A percentile compares a stretch with the other conserved stretches of the same genome.
Conservation (phyloP, 2,329 filamentous ascomycete genomes). For the Zymoseptoria crescenta region DNA sequence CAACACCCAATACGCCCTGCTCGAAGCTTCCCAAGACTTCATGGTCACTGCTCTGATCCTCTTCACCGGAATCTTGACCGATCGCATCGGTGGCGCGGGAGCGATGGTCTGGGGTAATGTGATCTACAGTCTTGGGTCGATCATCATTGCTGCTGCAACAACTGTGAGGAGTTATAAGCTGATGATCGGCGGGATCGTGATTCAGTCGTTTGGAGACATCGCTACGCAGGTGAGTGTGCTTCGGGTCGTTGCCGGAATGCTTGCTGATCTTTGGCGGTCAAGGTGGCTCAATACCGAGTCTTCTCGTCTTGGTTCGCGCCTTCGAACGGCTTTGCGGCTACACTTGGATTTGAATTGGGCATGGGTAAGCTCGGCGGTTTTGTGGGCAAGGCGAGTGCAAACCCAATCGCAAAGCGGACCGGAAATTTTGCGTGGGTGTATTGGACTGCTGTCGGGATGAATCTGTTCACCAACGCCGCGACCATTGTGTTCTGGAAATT, state of each 20-base stretch:
- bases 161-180: conserved; percentile 50
- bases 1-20: conserved; percentile 52
- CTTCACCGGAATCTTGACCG: conserved; percentile 48
- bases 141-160: conserved; percentile 52
- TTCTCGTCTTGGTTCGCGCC: conserved; percentile 59
- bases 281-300: conserved; percentile 55
- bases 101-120: conserved; percentile 55
- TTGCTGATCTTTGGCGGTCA: not conserved
- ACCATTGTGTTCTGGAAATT: conserved; percentile 51
- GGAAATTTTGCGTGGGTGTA: conserved; percentile 56
- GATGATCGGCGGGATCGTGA: conserved; percentile 51
- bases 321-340: conserved; percentile 54
- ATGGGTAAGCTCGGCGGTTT: conserved; percentile 56
- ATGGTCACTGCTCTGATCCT: conserved; percentile 53
- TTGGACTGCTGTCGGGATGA: conserved; percentile 57
- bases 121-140: conserved; percentile 51
- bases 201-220: conserved; percentile 54
- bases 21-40: conserved; percentile 55
- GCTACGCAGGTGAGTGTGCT: conserved; percentile 43
- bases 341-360: conserved; percentile 52
- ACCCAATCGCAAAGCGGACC: conserved; percentile 50
- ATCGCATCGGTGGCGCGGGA: conserved; percentile 51
- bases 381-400: conserved; percentile 53
- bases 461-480: conserved; percentile 52
- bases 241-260: not conserved